A percentile compares a stretch with the other conserved stretches of the same genome.
Conservation (phyloP, 2,329 filamentous ascomycete genomes). For the Orbilia blumenaviensis region DNA sequence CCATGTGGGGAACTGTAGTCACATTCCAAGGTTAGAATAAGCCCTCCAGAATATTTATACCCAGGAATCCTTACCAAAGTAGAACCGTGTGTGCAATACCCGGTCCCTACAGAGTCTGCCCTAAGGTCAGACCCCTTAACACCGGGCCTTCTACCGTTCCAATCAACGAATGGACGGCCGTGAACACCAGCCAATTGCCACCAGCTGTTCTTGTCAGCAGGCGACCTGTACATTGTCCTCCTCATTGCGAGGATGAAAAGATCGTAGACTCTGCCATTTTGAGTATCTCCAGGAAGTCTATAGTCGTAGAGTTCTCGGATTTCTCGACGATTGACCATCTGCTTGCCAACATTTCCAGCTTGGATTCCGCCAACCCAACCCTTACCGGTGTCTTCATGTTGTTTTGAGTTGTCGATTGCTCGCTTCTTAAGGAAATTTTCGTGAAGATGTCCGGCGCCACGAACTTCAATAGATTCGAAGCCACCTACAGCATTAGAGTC, state of each 20-base stretch:
- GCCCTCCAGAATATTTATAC: no score
- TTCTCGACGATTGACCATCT: conserved; percentile 19
- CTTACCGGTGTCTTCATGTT: not conserved
- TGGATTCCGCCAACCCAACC: not conserved
- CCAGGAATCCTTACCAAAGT: conserved; percentile 40
- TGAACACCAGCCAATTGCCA: conserved; percentile 38
- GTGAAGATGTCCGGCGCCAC: conserved; percentile 5
- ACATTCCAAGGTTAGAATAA: no score
- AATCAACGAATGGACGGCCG: conserved; percentile 16
- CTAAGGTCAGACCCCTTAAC: not conserved
- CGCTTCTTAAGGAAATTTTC: conserved; percentile 16
- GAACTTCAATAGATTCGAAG: not conserved
- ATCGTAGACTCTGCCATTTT: conserved; percentile 21
- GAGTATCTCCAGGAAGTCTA: not conserved
- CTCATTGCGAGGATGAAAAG: conserved; percentile 26
- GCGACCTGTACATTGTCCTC: not conserved
- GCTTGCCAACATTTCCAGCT: not conserved
- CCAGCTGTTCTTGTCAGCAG: conserved; percentile 32
- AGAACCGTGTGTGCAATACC: conserved; percentile 41
- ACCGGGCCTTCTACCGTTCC: not conserved
- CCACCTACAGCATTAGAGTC: not conserved
- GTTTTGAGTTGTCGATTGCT: not conserved
- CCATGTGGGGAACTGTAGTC: conserved; percentile 77
- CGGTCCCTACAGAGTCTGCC: not conserved
- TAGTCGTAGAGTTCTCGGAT: conserved; percentile 11